phyloP scores from a whole-genome alignment of 495 filamentous ascomycete species.

The Tuber brumale region DNA sequence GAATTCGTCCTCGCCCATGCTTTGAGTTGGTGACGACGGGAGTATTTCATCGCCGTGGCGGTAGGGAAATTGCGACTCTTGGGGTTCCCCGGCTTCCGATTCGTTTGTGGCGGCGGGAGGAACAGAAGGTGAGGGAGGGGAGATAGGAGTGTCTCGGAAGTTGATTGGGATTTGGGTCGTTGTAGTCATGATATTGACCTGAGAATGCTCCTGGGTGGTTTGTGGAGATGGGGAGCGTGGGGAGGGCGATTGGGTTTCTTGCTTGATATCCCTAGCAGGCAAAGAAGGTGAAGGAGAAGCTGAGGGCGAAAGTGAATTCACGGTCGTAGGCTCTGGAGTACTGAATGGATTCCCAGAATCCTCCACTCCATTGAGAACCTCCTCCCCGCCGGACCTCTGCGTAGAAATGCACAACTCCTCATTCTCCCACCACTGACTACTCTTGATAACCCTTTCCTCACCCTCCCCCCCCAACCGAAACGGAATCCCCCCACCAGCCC shows the following conservation, averaged over 20 bases:
- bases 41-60: neutral
- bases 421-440: constrained; percentile 41
- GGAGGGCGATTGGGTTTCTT: neutral
- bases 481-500: neutral
- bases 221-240: neutral
- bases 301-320: neutral
- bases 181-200: neutral
- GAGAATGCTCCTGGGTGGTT: neutral
- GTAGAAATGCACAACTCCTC: constrained; percentile 23
- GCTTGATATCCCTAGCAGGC: neutral
- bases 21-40: neutral
- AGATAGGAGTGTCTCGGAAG: neutral
- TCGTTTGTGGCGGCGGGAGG: neutral
- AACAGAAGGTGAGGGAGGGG: neutral
- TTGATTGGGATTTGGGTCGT: neutral
- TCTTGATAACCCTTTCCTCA: constrained; percentile 22
- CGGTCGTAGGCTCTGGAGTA: neutral
- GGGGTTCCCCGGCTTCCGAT: neutral
- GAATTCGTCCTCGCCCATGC: neutral
- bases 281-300: neutral
- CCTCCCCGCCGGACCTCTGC: neutral
- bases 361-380: neutral
- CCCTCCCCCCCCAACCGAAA: neutral
- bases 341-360: too few species aligned
- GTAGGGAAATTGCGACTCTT: neutral